phyloP scores from a whole-genome alignment of 305 asterid species.

The Vinca major region DNA sequence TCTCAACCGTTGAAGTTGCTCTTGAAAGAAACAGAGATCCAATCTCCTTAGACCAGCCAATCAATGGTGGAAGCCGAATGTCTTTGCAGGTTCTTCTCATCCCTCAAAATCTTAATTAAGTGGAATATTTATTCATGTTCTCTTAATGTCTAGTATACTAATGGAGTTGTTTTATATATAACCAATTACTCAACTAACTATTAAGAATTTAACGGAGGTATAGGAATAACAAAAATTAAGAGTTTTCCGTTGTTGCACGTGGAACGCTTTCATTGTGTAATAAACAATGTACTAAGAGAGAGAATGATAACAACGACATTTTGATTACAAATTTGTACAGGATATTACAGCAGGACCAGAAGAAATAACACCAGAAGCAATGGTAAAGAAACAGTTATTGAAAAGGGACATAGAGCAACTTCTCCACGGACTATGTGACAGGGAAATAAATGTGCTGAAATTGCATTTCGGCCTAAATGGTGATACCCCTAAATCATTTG shows the following conservation, averaged over 20 bases:
- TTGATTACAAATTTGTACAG: conserved; percentile 21
- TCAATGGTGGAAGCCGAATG: conserved; percentile 33
- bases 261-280: too few relatives aligned
- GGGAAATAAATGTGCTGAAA: conserved; percentile 40
- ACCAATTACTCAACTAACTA: too few relatives aligned
- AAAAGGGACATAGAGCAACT: conserved; percentile 33
- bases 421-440: conserved; percentile 32
- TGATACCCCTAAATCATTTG: conserved; percentile 37
- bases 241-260: too few relatives aligned
- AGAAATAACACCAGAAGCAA: conserved; percentile 43
- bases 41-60: conserved; percentile 42
- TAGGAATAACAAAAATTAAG: too few relatives aligned
- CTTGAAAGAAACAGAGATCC: conserved; percentile 39
- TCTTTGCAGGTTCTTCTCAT: conserved; percentile 44
- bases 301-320: background rate
- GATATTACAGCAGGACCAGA: conserved; percentile 45
- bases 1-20: conserved; percentile 37
- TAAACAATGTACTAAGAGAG: too few relatives aligned
- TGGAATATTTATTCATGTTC: too few relatives aligned
- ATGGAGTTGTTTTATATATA: too few relatives aligned
- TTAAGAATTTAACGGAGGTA: too few relatives aligned
- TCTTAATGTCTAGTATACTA: background rate
- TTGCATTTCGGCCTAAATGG: conserved; percentile 49
- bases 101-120: background rate
- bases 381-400: conserved; percentile 38